Base-by-base conservation (phyloP, 371 early-diverging fungal species). In the Haplosporangium sp. region DNA sequence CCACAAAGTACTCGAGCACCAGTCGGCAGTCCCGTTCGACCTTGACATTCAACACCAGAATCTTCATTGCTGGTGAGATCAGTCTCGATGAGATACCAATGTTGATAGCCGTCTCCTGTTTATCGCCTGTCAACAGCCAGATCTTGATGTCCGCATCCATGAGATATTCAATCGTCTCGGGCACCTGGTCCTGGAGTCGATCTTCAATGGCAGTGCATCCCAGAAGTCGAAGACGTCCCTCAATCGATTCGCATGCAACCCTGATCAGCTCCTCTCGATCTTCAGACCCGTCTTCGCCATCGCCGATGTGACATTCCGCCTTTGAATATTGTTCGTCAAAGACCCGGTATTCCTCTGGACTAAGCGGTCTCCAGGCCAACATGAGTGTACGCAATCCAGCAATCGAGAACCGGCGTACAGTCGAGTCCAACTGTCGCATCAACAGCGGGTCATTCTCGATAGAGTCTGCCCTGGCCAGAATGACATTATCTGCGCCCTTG, bases 81-180 rank as follows among this genome's bases (percentile, higher is more conserved):
- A 95, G 83, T 18, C 89, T 81, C 56, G 92, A 93, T 0, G 92
- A 89, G 59, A 89, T 91, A 20, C 93, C 95, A 81, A 95, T 94
- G 74, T 91, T 91, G 67, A 95, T 91, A 42, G 98, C 98, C 16
- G 97, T 98, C 81, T 97, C 98, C 72, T 92, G 92, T 75, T 95
- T 92, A 81, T 98, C 99, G 16, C 99, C 99, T 5, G 99, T 98
- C 69, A 99, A 73, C 83, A 99, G 90, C 95, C 95, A 95, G 43
- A 95, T 84, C 64, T 89, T 89, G 52, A 98, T 94, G 12, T 94
- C 95, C 1, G 82, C 95, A 3, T 84, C 86, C 40, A 93, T 87
- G 47, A 95, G 85, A 54, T 83, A 84, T 58, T 84, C 86, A 36
- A 98, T 91, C 16, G 96, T 92, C 63, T 93, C 88, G 20, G 92